Evolutionary conservation across 2,329 filamentous ascomycete genomes (phyloP), one percentile per base, ranked within the genome.

Genomic region (Ophiosphaerella herpotricha): DNA sequence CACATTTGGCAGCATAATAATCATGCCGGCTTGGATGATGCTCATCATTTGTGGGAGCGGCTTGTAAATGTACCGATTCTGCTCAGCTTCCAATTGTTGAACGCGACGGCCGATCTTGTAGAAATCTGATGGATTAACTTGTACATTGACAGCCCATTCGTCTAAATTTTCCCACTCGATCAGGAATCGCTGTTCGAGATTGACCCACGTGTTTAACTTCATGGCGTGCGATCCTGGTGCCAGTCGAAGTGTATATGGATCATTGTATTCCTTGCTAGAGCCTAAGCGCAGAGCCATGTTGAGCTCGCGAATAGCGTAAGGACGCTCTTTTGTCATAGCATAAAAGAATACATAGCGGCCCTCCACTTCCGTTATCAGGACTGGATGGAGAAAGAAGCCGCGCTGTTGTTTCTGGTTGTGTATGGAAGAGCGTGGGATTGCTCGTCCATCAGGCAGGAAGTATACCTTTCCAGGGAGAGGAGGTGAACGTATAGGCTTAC

Each of bases 41-140:
- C 24, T 50, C 35, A 64, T 47, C 26, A 55, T 39, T 7, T 46
- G 54, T 4, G 35, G 39, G 3, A 63, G 45, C 0, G 58, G 58
- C 46, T 64, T 62, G 55, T 62, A 66, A 13, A 63, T 46, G 40
- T 46, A 63, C 3, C 61, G 52, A 23, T 63, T 66, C 41, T 63
- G 60, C 4, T 52, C n/a, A 7, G 54, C 52, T 43, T 66, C 63
- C 2, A 63, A 48, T 32, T 50, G 16, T 2, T 46, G 13, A 9
- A 64, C 21, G 9, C 51, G 51, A 13, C 33, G 32, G 11, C 32
- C 18, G 3, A 63, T 34, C 44, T 66, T 64, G 31, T 23, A 24
- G 9, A 45, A 9, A 5, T 61, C 50, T n/a, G 8, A n/a, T 3
- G 31, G 11, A 5, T 52, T 33, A 14, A 58, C 35, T n/a, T 12